Percentiles rank a stretch among this genome's conserved stretches.
Conservation (phyloP, 2,329 filamentous ascomycete species). For the Ceratocystis diversiconidia region DNA sequence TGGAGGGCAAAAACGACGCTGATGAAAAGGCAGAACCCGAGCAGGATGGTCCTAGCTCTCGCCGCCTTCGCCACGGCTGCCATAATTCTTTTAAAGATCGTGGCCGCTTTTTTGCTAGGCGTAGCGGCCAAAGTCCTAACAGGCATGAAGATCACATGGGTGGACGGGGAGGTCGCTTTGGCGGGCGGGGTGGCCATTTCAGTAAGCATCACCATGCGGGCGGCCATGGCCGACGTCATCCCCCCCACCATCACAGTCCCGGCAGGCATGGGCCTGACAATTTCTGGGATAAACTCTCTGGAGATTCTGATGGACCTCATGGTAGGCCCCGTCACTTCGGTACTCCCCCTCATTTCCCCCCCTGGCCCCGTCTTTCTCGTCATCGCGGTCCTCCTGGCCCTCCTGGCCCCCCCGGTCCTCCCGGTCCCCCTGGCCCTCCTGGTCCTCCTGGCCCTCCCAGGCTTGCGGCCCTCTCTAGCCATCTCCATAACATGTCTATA, state of each 20-base stretch:
- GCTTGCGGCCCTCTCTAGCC: too few species aligned
- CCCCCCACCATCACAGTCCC: not conserved
- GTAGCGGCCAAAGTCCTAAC: constrained; percentile 20
- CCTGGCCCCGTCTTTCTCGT: constrained; percentile 71
- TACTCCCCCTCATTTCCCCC: constrained; percentile 63
- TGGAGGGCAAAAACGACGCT: constrained; percentile 2
- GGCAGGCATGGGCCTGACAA: not conserved
- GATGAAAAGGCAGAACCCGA: constrained; percentile 16
- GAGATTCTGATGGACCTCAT: not conserved
- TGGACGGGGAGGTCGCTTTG: constrained; percentile 21
- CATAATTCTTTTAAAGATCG: constrained; percentile 20
- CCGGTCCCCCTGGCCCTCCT: not conserved
- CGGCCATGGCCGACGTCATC: not conserved
- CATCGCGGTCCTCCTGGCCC: constrained; percentile 31
- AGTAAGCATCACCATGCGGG: constrained; percentile 9
- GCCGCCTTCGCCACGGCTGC: constrained; percentile 22
- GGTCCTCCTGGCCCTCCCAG: not conserved
- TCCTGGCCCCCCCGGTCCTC: not conserved
- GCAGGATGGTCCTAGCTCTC: constrained; percentile 23
- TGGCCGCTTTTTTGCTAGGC: constrained; percentile 20
- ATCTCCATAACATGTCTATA: too few species aligned
- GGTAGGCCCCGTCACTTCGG: constrained; percentile 30
- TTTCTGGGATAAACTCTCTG: not conserved
- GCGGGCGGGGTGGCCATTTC: constrained; percentile 20
- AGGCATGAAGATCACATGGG: not conserved